A percentile compares a stretch with the other conserved stretches of the same genome.
These are phyloP conservation scores for Sporisorium scitamineum DNA, from an alignment of 1,284 basidiomycete genomes.

Conservation along the genomic window DNA sequence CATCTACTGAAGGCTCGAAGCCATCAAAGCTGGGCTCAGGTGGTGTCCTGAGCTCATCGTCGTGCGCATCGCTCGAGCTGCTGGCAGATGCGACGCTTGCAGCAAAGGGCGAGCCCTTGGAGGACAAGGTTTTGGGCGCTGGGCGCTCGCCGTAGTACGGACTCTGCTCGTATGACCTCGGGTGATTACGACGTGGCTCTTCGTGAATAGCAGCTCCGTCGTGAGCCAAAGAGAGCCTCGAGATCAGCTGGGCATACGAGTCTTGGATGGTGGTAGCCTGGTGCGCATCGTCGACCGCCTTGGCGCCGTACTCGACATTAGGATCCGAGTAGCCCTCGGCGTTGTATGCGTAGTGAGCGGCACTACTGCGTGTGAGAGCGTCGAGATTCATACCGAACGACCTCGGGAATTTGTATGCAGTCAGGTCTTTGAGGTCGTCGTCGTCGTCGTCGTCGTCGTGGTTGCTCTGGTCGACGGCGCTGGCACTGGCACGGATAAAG, in stretches of 20 bases:
- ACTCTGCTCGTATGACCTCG: slow-evolving; percentile 1
- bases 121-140: slow-evolving; percentile 6
- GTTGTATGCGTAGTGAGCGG: slow-evolving; percentile 27
- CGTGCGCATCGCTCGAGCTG: slow-evolving; percentile 38
- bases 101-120: slow-evolving; percentile 20
- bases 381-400: slow-evolving; percentile 41
- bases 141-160: neutral
- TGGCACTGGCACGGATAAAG: neutral
- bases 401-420: slow-evolving; percentile 17
- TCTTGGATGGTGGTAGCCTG: slow-evolving; percentile 8
- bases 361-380: slow-evolving; percentile 16
- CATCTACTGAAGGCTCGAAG: slow-evolving; percentile 6
- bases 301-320: slow-evolving; percentile 15
- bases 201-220: neutral
- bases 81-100: slow-evolving; percentile 24
- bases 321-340: slow-evolving; percentile 33
- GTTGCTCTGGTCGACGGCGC: neutral
- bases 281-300: slow-evolving; percentile 13
- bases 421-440: slow-evolving; percentile 27
- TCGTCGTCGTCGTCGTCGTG: slow-evolving; percentile 4
- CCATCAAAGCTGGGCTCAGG: slow-evolving; percentile 32
- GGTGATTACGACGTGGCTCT: neutral
- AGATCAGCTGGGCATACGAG: slow-evolving; percentile 32
- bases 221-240: slow-evolving; percentile 22
- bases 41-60: slow-evolving; percentile 42